These are phyloP conservation scores for Diaporthe nobilis DNA, from an alignment of 2,329 filamentous ascomycete species.

Conservation along the genomic window DNA sequence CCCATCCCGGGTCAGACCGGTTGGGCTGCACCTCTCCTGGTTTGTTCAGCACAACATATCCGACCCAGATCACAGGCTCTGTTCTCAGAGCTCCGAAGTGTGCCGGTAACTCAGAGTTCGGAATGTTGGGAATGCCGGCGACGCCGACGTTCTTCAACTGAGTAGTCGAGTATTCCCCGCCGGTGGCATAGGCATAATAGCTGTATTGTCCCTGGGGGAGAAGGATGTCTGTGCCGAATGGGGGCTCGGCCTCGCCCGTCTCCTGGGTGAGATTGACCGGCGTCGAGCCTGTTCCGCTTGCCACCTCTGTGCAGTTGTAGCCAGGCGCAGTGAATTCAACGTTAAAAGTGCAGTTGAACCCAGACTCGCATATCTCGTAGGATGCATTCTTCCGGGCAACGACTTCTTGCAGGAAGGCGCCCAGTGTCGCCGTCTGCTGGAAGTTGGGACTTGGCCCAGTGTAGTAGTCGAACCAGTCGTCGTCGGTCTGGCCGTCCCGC, in stretches of 20 bases:
- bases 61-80: slow-evolving; percentile 58
- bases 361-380: slow-evolving; percentile 52
- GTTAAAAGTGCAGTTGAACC: slow-evolving; percentile 57
- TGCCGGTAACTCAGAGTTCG: slow-evolving; percentile 46
- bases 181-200: slow-evolving; percentile 51
- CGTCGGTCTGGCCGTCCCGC: slow-evolving; percentile 42
- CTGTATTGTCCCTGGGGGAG: slow-evolving; percentile 51
- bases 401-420: slow-evolving; percentile 45
- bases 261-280: slow-evolving; percentile 44
- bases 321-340: slow-evolving; percentile 55
- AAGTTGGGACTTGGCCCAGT: slow-evolving; percentile 44
- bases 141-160: slow-evolving; percentile 49
- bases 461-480: slow-evolving; percentile 50
- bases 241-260: slow-evolving; percentile 49
- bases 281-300: slow-evolving; percentile 49
- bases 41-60: slow-evolving; percentile 49
- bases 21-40: slow-evolving; percentile 44
- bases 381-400: slow-evolving; percentile 49
- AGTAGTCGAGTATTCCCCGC: slow-evolving; percentile 51
- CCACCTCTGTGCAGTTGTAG: slow-evolving; percentile 55
- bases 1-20: slow-evolving; percentile 48
- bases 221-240: slow-evolving; percentile 51
- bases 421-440: slow-evolving; percentile 43
- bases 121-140: slow-evolving; percentile 51
- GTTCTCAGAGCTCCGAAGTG: slow-evolving; percentile 55